Evolutionary conservation across 73 alveolate genomes (phyloP).

Genomic region (Blepharisma stoltei): DNA sequence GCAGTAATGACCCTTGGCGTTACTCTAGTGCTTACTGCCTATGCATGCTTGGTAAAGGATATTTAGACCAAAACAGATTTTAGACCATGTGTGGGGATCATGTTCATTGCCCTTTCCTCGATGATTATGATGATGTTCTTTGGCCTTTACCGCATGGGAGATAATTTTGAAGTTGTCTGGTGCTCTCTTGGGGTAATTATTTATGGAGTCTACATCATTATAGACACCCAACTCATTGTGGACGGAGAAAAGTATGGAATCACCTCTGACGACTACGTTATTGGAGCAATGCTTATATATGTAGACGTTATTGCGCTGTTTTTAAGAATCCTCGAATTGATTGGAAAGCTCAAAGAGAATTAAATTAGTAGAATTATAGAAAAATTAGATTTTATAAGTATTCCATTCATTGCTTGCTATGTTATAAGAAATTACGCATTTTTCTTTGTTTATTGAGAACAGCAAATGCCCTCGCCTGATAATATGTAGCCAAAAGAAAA

Average conservation of each 20-base stretch:
- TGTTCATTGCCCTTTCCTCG: constrained; percentile 32
- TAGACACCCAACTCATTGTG: constrained; percentile 49
- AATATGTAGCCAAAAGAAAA: constrained; percentile 5
- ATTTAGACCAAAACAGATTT: constrained; percentile 41
- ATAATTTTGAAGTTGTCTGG: constrained; percentile 29
- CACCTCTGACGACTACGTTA: constrained; percentile 53
- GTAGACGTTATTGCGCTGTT: constrained; percentile 51
- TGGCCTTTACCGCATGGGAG: constrained; percentile 25
- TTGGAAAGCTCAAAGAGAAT: background rate
- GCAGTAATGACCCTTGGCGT: constrained; percentile 41
- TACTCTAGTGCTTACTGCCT: constrained; percentile 44
- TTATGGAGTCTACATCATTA: constrained; percentile 40
- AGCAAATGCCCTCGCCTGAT: background rate
- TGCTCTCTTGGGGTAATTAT: constrained; percentile 39
- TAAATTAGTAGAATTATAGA: too few relatives aligned
- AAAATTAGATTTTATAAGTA: too few relatives aligned
- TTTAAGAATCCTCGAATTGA: constrained; percentile 17
- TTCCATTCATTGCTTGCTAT: constrained; percentile 7
- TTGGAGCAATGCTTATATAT: constrained; percentile 55
- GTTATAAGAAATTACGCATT: background rate
- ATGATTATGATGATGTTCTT: constrained; percentile 44
- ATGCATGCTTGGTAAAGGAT: constrained; percentile 30
- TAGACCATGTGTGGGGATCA: constrained; percentile 57
- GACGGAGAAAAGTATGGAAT: constrained; percentile 45
- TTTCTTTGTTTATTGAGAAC: constrained; percentile 12